Base-by-base conservation (phyloP, 2,329 filamentous ascomycete species). In the Cladophialophora psammophila region DNA sequence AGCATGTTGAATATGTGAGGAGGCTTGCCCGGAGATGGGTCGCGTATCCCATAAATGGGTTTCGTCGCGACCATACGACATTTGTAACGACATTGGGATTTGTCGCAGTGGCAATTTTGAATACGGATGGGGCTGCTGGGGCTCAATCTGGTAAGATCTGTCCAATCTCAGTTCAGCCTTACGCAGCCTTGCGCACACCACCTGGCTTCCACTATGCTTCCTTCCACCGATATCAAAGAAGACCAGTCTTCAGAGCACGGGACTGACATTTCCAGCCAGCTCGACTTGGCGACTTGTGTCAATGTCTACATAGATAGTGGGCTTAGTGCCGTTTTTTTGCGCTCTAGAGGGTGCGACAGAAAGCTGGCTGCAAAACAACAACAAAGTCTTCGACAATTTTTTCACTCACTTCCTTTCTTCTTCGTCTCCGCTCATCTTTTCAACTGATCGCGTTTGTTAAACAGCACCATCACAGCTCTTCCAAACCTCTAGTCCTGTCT, bases 1-100 rank as follows among this genome's bases (percentile, higher is more conserved):
- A 91, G 89, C 77, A 80, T 92, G 72, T 77, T 93, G 71, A 89
- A 88, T 66, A 85, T 89, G 83, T 88, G 67, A 73, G 10, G 10
- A 38, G 53, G 32, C 15, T 12, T 35, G 6, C 4, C 31, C 6
- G 7, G 10, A 18, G 31, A 35, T 20, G 18, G 32, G 26, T 35
- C 31, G 32, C 32, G 31, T 55, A 18, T 13, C 53, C 35, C 5
- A 18, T 36, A 34, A 10, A 60, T 50, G 31, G 15, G 45, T 12
- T 2, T n/a, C 15, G 18, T 45, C 20, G 9, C 36, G 56, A 45
- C 56, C n/a, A 42, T n/a, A 42, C 6, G 15, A 18, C 15, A 42
- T 50, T 31, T 31, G 20, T 50, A 10, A 50, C 45, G 18, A 31
- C 8, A 12, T 50, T 4, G 5, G 12, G 18, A 31, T 55, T 36